A percentile compares a stretch with the other conserved stretches of the same genome.
phyloP scores from a whole-genome alignment of 2,329 filamentous ascomycete genomes.

The Stagonosporopsis cucurbitacearum region DNA sequence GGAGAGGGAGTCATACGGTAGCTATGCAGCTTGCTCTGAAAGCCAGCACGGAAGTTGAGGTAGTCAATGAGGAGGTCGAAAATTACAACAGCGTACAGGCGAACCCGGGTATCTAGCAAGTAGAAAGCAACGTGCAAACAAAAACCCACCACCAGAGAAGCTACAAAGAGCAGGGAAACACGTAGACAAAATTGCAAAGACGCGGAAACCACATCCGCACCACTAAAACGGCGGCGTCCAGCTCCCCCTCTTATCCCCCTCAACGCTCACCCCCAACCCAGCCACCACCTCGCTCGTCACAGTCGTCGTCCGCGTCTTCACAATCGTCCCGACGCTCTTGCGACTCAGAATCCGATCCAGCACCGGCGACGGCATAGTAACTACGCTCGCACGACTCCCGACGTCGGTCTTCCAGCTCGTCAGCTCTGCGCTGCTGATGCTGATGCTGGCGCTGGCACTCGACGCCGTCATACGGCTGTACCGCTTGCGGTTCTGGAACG shows the following conservation, averaged over 20 bases:
- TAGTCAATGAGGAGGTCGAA: no score
- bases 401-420: background rate
- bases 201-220: no score
- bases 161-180: no score
- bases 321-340: background rate
- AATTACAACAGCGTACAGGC: no score
- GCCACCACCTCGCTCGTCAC: slow-evolving; percentile 3
- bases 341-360: background rate
- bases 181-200: no score
- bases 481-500: background rate
- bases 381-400: background rate
- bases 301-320: slow-evolving; percentile 9
- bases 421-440: slow-evolving; percentile 21
- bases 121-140: no score
- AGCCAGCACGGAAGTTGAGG: no score
- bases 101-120: background rate
- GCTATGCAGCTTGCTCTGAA: no score
- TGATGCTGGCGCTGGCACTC: slow-evolving; percentile 17
- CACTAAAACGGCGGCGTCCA: slow-evolving; percentile 1
- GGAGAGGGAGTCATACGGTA: no score
- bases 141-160: no score
- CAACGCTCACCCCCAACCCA: background rate
- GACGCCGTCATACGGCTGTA: slow-evolving; percentile 12
- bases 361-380: background rate
- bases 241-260: background rate